Base-by-base conservation (phyloP, 805 yeast species). In the Barnettozyma californica region DNA sequence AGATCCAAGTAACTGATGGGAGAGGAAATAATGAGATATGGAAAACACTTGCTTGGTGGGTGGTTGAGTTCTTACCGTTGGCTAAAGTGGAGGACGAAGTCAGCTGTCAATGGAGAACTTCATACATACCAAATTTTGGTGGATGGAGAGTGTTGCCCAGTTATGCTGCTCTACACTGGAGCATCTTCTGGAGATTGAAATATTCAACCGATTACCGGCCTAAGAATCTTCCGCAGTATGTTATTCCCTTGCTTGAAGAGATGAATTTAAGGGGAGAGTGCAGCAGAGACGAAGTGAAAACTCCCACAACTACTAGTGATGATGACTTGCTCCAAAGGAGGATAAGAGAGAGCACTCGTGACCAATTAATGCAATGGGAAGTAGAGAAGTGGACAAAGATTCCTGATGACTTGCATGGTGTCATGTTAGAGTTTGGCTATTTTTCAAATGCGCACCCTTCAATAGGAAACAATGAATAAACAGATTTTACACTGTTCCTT, bases 1-100 rank as follows among this genome's bases (percentile, higher is more conserved):
- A 60, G 11, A 48, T 68, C 7, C 19, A 40, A 5, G 58, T 66
- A 9, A 67, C 63, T 55, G 76, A 70, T 53, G 70, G 74, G 7
- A 55, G 73, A 31, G 79, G 78, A 1, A 61, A 61, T 29, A 61
- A 60, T 21, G 43, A 63, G 3, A 18, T 64, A 1, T 36, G 54
- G 6, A 41, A 45, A 14, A 49, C 72, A 0, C 19, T 78, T 0
- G 53, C 68, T 6, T 83, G 88, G 88, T 83, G 87, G 87, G 3
- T 75, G 3, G 59, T 80, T 11, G 90, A 83, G 54, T 62, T 77
- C 14, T 51, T 83, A n/a, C 88, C 89, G 1, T 57, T 81, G 41
- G 81, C 73, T 26, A 73, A 76, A 53, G 61, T 73, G 38, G 81
- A 80, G 55, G 68, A 76, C 55, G 45, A 40, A 21, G 51, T 55